Evolutionary conservation across 148 eudicot genomes (phyloP).

Genomic region (Salicornia ramosissima): DNA sequence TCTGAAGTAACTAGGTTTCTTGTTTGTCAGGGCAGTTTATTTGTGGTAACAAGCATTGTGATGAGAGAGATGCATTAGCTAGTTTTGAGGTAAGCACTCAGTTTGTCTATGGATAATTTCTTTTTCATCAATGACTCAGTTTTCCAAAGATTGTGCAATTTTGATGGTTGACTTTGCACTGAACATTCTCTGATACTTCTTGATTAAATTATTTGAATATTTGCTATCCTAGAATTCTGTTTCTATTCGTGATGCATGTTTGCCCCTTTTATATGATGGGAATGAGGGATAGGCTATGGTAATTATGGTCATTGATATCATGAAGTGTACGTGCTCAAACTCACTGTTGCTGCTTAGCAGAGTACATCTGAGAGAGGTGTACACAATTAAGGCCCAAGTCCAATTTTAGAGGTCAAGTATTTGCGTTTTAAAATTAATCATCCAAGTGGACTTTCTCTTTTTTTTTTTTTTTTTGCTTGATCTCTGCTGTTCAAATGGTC

Average conservation of each 20-base stretch:
- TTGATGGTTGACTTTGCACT: background rate
- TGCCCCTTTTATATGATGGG: background rate
- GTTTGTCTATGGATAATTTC: background rate
- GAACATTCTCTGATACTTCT: background rate
- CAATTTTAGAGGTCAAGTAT: too few species aligned
- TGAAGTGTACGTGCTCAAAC: background rate
- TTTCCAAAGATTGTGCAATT: background rate
- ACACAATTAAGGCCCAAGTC: background rate
- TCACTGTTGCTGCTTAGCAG: background rate
- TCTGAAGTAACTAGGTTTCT: constrained; percentile 18
- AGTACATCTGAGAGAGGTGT: background rate
- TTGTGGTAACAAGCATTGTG: constrained; percentile 93
- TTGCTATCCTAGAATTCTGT: background rate
- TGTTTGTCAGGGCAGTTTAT: constrained; percentile 87
- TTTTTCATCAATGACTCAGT: background rate
- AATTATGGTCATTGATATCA: background rate
- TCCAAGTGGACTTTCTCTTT: background rate
- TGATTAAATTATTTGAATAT: background rate
- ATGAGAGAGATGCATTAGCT: constrained; percentile 55
- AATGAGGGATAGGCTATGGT: background rate
- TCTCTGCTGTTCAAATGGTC: background rate
- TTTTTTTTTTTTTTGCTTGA: background rate
- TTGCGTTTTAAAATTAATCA: too few species aligned
- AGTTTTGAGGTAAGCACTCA: constrained; percentile 75
- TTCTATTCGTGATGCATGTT: background rate